A percentile compares a stretch with the other conserved stretches of the same genome.
Evolutionary conservation across 371 early-diverging fungal species (phyloP).

Genomic region (Haplosporangium sp.): DNA sequence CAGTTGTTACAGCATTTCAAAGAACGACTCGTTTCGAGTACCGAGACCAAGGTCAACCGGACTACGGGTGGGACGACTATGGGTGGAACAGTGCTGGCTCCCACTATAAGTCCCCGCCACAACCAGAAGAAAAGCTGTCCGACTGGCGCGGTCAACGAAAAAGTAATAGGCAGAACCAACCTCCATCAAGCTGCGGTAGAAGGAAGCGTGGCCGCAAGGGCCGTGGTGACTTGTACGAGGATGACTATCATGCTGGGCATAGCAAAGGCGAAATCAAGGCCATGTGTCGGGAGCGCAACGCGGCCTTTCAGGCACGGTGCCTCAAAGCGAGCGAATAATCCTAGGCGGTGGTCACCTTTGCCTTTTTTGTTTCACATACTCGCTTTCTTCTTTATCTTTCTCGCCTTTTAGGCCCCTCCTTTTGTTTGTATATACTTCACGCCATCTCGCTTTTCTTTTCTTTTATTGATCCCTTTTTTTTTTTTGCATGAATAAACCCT

Average conservation of each 20-base stretch:
- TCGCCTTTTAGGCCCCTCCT: no score
- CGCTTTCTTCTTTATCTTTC: no score
- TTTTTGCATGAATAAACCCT: not conserved
- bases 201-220: slow-evolving; percentile 14
- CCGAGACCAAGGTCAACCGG: no score
- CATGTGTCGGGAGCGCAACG: slow-evolving; percentile 12
- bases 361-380: not conserved
- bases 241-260: slow-evolving; percentile 26
- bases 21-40: no score
- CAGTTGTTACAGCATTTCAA: no score
- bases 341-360: not conserved
- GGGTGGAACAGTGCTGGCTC: no score
- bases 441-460: not conserved
- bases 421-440: no score
- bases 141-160: no score
- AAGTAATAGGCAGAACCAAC: not conserved
- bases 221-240: slow-evolving; percentile 11
- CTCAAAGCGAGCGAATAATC: not conserved
- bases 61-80: no score
- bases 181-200: slow-evolving; percentile 1
- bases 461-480: not conserved
- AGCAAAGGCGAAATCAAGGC: slow-evolving; percentile 10
- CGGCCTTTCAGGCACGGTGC: not conserved
- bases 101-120: no score
- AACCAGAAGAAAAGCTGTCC: no score